These are phyloP conservation scores for Pyrenochaeta sp. DNA, from an alignment of 2,329 filamentous ascomycete species.

Conservation along the genomic window DNA sequence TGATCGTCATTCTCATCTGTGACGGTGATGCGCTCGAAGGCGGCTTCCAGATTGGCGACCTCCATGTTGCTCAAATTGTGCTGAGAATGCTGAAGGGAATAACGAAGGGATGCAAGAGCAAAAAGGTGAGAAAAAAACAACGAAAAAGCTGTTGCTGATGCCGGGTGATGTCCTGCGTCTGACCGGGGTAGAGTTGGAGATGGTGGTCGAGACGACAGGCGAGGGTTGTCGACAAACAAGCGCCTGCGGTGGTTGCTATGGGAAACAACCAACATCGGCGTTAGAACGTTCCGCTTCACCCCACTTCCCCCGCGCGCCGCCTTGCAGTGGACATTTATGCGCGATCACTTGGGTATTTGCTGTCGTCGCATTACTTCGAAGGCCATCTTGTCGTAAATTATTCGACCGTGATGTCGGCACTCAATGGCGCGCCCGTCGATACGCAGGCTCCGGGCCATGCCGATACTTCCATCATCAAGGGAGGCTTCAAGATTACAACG, in stretches of 20 bases:
- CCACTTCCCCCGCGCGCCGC: slow-evolving; percentile 4
- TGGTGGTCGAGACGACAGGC: not conserved
- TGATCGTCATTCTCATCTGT: slow-evolving; percentile 82
- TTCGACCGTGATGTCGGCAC: slow-evolving; percentile 28
- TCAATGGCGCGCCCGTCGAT: slow-evolving; percentile 45
- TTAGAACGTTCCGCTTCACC: slow-evolving; percentile 7
- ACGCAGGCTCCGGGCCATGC: slow-evolving; percentile 44
- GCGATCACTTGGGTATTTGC: not conserved
- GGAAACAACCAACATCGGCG: slow-evolving; percentile 16
- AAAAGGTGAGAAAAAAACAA: slow-evolving; percentile 15
- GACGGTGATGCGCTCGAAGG: slow-evolving; percentile 88
- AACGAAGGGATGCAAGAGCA: slow-evolving; percentile 16
- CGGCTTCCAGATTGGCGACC: slow-evolving; percentile 80
- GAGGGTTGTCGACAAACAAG: slow-evolving; percentile 23
- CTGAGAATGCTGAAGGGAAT: slow-evolving; percentile 10
- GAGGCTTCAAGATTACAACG: slow-evolving; percentile 76
- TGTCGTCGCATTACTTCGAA: not conserved
- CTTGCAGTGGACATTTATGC: not conserved
- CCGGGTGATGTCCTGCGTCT: slow-evolving; percentile 15
- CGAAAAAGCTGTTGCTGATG: slow-evolving; percentile 15
- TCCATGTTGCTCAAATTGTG: slow-evolving; percentile 62
- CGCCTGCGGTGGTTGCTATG: slow-evolving; percentile 17
- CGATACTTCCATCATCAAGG: slow-evolving; percentile 47
- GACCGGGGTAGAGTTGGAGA: slow-evolving; percentile 13
- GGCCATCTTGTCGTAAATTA: not conserved